Evolutionary conservation across 2,329 filamentous ascomycete species (phyloP), one percentile per base, ranked within the genome.

Genomic region (Cadophora sp.): DNA sequence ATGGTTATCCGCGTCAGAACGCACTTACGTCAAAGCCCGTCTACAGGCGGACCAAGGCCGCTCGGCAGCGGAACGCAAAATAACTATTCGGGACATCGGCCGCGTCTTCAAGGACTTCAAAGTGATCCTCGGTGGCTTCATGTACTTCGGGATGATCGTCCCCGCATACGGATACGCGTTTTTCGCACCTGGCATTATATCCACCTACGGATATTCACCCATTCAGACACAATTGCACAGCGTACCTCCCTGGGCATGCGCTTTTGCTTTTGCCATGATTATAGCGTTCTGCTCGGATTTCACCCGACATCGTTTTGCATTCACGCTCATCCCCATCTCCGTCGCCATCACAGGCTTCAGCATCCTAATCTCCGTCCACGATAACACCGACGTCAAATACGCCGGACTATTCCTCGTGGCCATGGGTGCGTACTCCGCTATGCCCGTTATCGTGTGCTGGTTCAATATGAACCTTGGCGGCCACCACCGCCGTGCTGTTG

Each of bases 391-490:
- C 14, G 80, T 92, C 7, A 86, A 96, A 78, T 97, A 97, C 75
- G 91, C 84, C 0, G 92, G 91, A 0, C 85, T 97, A 0, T 97
- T 97, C 82, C 82, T 97, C 37, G 88, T 97, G 61, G 91, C 92
- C 1, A 89, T 89, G 81, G 93, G 93, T 61, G 86, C 87, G 0
- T 97, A 97, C 80, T 89, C 89, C 0, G 92, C 94, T n/a, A 94
- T 97, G 91, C 94, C 95, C 0, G 89, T 97, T 34, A 88, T 94
- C 53, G 87, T 94, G 8, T 94, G 91, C 78, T 94, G 92, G 91
- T 94, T 91, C 79, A 91, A 90, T 73, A 93, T 93, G 87, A 94
- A 94, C 74, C 81, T 93, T 1, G 88, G 88, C 1, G 91, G 91
- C 0, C 92, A 94, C 76, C 89, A 89, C 67, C 85, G 91, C 3